Evolutionary conservation across 306 rosid species (phyloP), one percentile per base, ranked within the genome.

Genomic region (Acacia acuminata): DNA sequence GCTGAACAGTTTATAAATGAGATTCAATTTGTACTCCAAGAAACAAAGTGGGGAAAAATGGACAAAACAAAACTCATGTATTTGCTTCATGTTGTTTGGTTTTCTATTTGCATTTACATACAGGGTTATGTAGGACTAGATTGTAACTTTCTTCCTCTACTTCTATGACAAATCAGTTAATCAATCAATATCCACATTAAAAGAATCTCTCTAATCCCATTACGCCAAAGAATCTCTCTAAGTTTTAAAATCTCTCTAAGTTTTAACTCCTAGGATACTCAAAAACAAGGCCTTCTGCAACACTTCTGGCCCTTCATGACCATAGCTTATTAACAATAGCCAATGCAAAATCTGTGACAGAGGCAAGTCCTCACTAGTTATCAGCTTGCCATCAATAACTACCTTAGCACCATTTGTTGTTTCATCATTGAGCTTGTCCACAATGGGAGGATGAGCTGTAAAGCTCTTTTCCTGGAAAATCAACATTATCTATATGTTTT

Each of bases 251-350:
- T n/a, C n/a, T n/a, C n/a, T 66, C 73, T 34, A 72, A 16, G 58
- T 15, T 51, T 51, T 16, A 90, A 81, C 79, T 87, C 82, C 75
- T 86, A 19, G 90, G 97, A 89, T 90, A 90, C 76, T 93, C 90
- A 48, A 89, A 90, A 84, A 93, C 96, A 78, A 96, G 93, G 81
- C 97, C 99, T 85, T 91, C 97, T 67, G 99, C 98, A 42, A 96
- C 96, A 86, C 99, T 93, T 91, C 94, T 93, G 27, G 97, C 98
- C 82, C 99, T 93, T 20, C 96, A 85, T 87, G 85, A 53, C 97
- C 98, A 81, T 89, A 93, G 89, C 88, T 96, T 93, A 80, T 89
- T 83, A 82, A 96, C 90, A 84, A 96, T 87, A 85, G 89, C 93
- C 92, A 96, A 79, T 4, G 98, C 89, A 84, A 92, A 92, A 64